Evolutionary conservation across 768 basidiomycete species (phyloP).

Genomic region (Suillus hirtellus): DNA sequence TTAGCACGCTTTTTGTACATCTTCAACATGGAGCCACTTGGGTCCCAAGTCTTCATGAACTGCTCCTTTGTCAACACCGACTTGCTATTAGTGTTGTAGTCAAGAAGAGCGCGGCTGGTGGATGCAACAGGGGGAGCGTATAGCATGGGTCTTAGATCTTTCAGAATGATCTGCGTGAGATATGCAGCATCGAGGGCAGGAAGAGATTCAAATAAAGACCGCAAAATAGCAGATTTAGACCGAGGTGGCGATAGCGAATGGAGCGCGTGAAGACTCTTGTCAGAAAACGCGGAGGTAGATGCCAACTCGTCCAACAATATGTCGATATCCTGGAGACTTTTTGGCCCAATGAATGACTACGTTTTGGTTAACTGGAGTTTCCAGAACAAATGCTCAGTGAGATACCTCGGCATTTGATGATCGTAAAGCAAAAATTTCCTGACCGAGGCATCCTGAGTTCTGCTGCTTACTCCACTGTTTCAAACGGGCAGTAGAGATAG

Average conservation of each 20-base stretch:
- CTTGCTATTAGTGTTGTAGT: conserved; percentile 59
- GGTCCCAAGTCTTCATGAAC: conserved; percentile 77
- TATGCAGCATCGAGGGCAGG: conserved; percentile 64
- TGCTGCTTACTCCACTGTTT: conserved; percentile 42
- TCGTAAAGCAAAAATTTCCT: conserved; percentile 47
- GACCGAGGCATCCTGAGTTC: conserved; percentile 68
- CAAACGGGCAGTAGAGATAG: conserved; percentile 27
- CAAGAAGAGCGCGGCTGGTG: conserved; percentile 49
- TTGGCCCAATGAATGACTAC: conserved; percentile 24
- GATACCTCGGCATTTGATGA: conserved; percentile 37
- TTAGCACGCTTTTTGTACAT: conserved; percentile 57
- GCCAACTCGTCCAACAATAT: conserved; percentile 75
- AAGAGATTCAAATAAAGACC: conserved; percentile 58
- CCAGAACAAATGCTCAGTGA: background rate
- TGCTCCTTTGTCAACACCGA: conserved; percentile 55
- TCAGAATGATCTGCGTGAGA: conserved; percentile 85
- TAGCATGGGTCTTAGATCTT: conserved; percentile 79
- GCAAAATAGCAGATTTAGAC: conserved; percentile 41
- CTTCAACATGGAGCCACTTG: conserved; percentile 48
- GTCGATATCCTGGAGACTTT: conserved; percentile 55
- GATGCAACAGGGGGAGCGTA: conserved; percentile 58
- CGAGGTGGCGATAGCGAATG: conserved; percentile 35
- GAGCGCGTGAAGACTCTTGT: conserved; percentile 42
- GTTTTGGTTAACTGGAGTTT: conserved; percentile 12
- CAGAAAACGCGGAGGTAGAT: conserved; percentile 60